These are phyloP conservation scores for Rosa hybrid DNA, from an alignment of 331 rosid species.

Conservation along the genomic window DNA sequence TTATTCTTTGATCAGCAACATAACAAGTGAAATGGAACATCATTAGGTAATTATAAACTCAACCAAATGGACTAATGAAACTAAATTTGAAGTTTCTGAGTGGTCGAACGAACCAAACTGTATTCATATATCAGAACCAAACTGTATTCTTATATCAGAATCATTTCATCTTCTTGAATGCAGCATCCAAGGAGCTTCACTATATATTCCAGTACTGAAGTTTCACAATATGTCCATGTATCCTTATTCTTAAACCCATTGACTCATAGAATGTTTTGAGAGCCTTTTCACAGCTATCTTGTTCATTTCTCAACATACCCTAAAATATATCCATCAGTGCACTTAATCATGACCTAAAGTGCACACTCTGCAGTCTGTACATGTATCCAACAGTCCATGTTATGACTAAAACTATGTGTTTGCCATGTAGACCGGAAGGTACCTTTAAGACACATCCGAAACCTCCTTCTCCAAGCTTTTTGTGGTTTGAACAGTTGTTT, in stretches of 20 bases:
- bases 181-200: conserved; percentile 26
- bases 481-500: conserved; percentile 1
- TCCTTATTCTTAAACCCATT: not conserved
- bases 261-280: not conserved
- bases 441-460: conserved; percentile 18
- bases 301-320: conserved; percentile 6
- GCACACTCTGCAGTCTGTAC: too few relatives aligned
- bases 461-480: conserved; percentile 23
- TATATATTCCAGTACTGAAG: conserved; percentile 23
- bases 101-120: conserved; percentile 10
- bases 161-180: conserved; percentile 18
- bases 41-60: not conserved
- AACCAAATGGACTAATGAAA: not conserved
- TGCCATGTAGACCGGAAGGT: too few relatives aligned
- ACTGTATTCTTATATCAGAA: not conserved
- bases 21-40: not conserved
- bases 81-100: not conserved
- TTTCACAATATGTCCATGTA: not conserved
- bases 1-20: not conserved
- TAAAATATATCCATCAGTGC: not conserved
- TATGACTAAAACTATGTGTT: too few relatives aligned
- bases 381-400: too few relatives aligned
- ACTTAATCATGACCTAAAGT: not conserved
- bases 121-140: not conserved
- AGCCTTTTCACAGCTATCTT: conserved; percentile 12